Percentiles rank a stretch among this genome's conserved stretches.
Conservation (phyloP, 176 grass and related monocot species). For the Cenchrus purpureus region DNA sequence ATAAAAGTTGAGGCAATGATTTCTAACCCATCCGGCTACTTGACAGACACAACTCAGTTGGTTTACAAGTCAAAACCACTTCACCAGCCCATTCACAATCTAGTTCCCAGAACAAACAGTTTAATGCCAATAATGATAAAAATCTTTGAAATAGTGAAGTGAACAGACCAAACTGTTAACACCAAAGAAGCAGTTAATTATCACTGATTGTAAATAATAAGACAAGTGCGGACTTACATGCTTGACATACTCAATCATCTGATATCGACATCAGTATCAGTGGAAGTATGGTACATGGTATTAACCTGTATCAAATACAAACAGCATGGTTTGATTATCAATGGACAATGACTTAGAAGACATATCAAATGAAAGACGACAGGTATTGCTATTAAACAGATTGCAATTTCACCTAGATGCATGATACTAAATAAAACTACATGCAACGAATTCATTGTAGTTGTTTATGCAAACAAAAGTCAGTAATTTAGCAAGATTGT, state of each 20-base stretch:
- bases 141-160: background rate
- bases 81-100: background rate
- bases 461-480: slow-evolving; percentile 12
- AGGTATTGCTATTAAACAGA: background rate
- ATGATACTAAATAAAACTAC: background rate
- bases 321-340: background rate
- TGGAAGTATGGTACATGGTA: slow-evolving; percentile 22
- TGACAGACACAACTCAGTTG: background rate
- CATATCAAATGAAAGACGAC: background rate
- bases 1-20: background rate
- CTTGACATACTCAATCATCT: slow-evolving; percentile 5
- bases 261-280: slow-evolving; percentile 9
- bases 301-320: slow-evolving; percentile 27
- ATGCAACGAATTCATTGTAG: background rate
- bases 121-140: background rate
- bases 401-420: background rate
- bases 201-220: slow-evolving; percentile 4
- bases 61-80: background rate
- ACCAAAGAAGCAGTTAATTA: background rate
- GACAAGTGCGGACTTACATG: slow-evolving; percentile 18
- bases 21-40: background rate
- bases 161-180: slow-evolving; percentile 1
- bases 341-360: background rate
- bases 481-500: background rate
- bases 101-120: slow-evolving; percentile 1